phyloP scores from a whole-genome alignment of 2,329 filamentous ascomycete genomes.

The Emergomyces pasteurianus region DNA sequence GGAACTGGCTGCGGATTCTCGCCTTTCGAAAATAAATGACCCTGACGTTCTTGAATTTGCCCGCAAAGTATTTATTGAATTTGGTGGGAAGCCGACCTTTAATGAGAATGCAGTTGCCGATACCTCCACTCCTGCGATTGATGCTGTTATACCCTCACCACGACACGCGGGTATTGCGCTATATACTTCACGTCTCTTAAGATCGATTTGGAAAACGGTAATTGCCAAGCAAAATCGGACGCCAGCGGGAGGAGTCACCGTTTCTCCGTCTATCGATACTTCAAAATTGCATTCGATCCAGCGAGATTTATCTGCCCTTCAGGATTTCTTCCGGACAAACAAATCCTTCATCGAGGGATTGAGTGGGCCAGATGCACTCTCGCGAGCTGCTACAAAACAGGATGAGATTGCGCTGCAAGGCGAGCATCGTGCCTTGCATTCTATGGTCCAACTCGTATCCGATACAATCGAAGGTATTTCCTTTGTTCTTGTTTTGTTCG shows the following conservation, averaged over 20 bases:
- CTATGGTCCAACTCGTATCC: conserved; percentile 70
- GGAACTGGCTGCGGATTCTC: conserved; percentile 60
- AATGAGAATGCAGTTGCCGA: conserved; percentile 61
- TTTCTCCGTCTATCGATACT: conserved; percentile 55
- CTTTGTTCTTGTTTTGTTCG: conserved; percentile 87
- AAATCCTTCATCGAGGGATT: conserved; percentile 85
- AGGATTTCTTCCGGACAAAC: conserved; percentile 77
- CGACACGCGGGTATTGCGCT: conserved; percentile 78
- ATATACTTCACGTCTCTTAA: conserved; percentile 78
- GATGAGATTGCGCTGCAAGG: conserved; percentile 88
- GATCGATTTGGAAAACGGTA: conserved; percentile 72
- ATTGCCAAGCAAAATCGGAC: conserved; percentile 50
- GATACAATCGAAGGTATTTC: conserved; percentile 94
- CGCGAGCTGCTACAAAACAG: conserved; percentile 64
- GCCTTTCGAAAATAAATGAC: conserved; percentile 61
- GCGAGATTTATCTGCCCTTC: conserved; percentile 64
- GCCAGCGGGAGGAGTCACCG: conserved; percentile 48
- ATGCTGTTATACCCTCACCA: conserved; percentile 76
- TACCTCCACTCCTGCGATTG: conserved; percentile 53
- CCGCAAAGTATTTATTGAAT: conserved; percentile 79
- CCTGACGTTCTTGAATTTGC: conserved; percentile 77
- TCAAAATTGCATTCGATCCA: conserved; percentile 66
- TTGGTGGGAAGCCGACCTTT: conserved; percentile 74
- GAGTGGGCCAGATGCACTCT: conserved; percentile 78
- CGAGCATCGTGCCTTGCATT: conserved; percentile 84